These are phyloP conservation scores for Setomelanomma holmii DNA, from an alignment of 2,329 filamentous ascomycete genomes.

Conservation along the genomic window DNA sequence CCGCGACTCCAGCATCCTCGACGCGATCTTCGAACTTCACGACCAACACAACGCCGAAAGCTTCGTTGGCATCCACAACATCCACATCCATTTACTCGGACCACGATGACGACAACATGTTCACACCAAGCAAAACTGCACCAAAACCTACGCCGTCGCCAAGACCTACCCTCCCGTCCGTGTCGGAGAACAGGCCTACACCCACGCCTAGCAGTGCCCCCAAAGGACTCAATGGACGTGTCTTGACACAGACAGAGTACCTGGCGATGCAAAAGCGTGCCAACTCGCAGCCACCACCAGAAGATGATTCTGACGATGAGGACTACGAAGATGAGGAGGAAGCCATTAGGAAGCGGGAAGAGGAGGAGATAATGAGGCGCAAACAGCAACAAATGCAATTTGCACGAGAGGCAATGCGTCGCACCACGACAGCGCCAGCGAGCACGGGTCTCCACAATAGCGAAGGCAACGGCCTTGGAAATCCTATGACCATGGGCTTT, in stretches of 20 bases:
- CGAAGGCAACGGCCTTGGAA: constrained; percentile 19
- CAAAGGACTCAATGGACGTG: constrained; percentile 25
- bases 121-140: constrained; percentile 25
- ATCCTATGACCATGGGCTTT: constrained; percentile 31
- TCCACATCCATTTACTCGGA: constrained; percentile 26
- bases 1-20: constrained; percentile 40
- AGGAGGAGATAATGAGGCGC: constrained; percentile 41
- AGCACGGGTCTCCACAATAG: constrained; percentile 24
- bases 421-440: constrained; percentile 40
- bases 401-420: constrained; percentile 43
- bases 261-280: constrained; percentile 38
- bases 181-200: constrained; percentile 17
- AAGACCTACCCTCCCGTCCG: constrained; percentile 13
- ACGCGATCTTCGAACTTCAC: constrained; percentile 38
- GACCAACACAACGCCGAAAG: constrained; percentile 38
- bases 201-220: constrained; percentile 13
- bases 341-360: constrained; percentile 39
- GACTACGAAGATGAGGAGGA: constrained; percentile 50
- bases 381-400: constrained; percentile 45
- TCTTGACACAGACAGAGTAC: constrained; percentile 46
- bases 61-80: constrained; percentile 25
- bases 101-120: constrained; percentile 42
- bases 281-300: constrained; percentile 29
- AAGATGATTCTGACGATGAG: constrained; percentile 41
- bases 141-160: constrained; percentile 7